These are phyloP conservation scores for Marasmius fiardii DNA, from an alignment of 1,284 basidiomycete genomes.

Conservation along the genomic window DNA sequence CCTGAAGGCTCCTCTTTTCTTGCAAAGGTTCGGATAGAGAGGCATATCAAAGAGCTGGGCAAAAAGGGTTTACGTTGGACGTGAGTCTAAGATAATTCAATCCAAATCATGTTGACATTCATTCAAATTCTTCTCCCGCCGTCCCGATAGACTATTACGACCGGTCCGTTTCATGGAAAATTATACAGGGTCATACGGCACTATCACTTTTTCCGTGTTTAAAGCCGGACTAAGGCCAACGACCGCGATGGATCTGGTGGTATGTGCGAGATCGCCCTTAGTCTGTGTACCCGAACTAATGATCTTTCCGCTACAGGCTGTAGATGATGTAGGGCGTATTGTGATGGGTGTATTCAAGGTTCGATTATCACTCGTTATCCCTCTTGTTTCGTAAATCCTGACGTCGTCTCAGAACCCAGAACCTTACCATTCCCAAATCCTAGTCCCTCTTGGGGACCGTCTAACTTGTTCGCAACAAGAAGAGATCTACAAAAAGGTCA, in stretches of 20 bases:
- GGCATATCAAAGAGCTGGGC: slow-evolving; percentile 30
- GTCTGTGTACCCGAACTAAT: neutral
- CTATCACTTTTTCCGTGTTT: neutral
- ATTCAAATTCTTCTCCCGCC: neutral
- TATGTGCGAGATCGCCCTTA: neutral
- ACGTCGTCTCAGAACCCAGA: neutral
- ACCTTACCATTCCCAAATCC: neutral
- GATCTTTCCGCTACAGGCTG: neutral
- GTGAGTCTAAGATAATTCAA: slow-evolving; percentile 22
- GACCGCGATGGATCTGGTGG: neutral
- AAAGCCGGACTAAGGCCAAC: neutral
- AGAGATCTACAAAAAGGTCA: neutral
- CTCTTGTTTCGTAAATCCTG: neutral
- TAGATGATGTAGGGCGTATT: neutral
- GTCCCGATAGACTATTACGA: neutral
- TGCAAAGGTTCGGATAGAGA: slow-evolving; percentile 37
- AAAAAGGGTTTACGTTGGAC: slow-evolving; percentile 33
- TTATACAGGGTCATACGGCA: neutral
- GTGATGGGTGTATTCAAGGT: neutral
- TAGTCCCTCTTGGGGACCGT: neutral
- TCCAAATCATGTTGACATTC: neutral
- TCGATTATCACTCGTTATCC: neutral
- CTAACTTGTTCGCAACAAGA: neutral
- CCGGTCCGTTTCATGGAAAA: neutral
- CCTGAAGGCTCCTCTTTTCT: slow-evolving; percentile 21